Percentiles rank a stretch among this genome's conserved stretches.
Evolutionary conservation across 495 filamentous ascomycete genomes (phyloP).

Genomic region (Glutinoglossum americanum): DNA sequence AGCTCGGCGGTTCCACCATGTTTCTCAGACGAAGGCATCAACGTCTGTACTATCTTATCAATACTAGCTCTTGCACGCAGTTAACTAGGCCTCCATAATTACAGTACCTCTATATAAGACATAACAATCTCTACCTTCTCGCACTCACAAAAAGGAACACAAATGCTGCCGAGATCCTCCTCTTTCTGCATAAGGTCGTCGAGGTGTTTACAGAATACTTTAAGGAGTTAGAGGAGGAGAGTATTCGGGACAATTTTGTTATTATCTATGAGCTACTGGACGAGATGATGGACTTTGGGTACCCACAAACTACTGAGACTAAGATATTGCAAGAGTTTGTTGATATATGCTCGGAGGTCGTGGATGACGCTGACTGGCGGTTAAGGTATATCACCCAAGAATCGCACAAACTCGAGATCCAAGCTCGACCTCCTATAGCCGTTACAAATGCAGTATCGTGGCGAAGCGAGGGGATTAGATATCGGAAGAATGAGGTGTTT

Average conservation of each 20-base stretch:
- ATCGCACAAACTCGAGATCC: slow-evolving; percentile 92
- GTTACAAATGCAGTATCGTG: slow-evolving; percentile 97
- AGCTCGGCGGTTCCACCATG: slow-evolving; percentile 93
- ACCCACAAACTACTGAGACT: slow-evolving; percentile 95
- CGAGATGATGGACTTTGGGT: slow-evolving; percentile 99
- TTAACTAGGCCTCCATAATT: not conserved
- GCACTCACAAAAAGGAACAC: slow-evolving; percentile 97
- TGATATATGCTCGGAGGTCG: not conserved
- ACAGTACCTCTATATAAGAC: slow-evolving; percentile 97
- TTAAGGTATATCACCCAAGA: slow-evolving; percentile 91
- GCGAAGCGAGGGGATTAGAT: slow-evolving; percentile 94
- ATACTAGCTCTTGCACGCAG: not conserved
- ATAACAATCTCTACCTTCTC: slow-evolving; percentile 98
- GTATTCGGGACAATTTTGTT: slow-evolving; percentile 98
- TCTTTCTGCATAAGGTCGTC: slow-evolving; percentile 95
- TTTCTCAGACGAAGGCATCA: slow-evolving; percentile 97
- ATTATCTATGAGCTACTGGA: slow-evolving; percentile 97
- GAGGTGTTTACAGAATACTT: slow-evolving; percentile 99
- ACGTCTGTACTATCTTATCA: slow-evolving; percentile 34
- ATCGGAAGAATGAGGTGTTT: slow-evolving; percentile 99
- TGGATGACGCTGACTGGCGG: not conserved
- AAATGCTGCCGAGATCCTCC: slow-evolving; percentile 93
- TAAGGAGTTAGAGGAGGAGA: slow-evolving; percentile 97
- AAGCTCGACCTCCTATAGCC: slow-evolving; percentile 97
- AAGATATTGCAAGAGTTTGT: slow-evolving; percentile 91